Percentiles rank a stretch among this genome's conserved stretches.
phyloP scores from a whole-genome alignment of 2,329 filamentous ascomycete species.

The Penicillium sp. region DNA sequence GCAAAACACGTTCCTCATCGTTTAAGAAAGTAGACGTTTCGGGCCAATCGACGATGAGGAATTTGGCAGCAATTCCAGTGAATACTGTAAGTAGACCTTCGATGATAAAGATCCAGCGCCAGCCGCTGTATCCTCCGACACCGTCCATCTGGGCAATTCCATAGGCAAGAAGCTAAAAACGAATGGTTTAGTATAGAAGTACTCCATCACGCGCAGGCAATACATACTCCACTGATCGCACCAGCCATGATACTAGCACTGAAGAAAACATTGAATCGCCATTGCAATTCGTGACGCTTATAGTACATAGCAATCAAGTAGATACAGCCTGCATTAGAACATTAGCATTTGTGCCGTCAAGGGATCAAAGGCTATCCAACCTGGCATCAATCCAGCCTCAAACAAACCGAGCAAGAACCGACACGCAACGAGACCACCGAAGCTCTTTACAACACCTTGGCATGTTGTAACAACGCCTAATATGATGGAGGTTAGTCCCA shows the following conservation, averaged over 20 bases:
- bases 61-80: conserved; percentile 51
- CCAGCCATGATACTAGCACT: conserved; percentile 41
- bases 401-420: conserved; percentile 40
- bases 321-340: conserved; percentile 26
- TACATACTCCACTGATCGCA: conserved; percentile 40
- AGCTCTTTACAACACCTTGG: conserved; percentile 44
- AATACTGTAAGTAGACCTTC: conserved; percentile 52
- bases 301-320: conserved; percentile 43
- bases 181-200: not conserved
- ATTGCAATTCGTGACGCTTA: conserved; percentile 42
- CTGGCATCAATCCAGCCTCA: conserved; percentile 42
- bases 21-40: conserved; percentile 49
- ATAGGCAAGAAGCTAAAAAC: conserved; percentile 41
- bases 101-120: conserved; percentile 53
- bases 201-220: not conserved
- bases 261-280: conserved; percentile 40
- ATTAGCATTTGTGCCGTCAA: not conserved
- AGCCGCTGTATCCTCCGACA: conserved; percentile 39
- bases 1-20: conserved; percentile 46
- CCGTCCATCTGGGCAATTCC: conserved; percentile 45
- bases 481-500: not conserved
- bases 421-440: conserved; percentile 40
- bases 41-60: conserved; percentile 49
- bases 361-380: conserved; percentile 12
- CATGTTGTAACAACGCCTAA: conserved; percentile 46